Base-by-base conservation (phyloP, 2,329 filamentous ascomycete species). In the Xylariaceae sp. region DNA sequence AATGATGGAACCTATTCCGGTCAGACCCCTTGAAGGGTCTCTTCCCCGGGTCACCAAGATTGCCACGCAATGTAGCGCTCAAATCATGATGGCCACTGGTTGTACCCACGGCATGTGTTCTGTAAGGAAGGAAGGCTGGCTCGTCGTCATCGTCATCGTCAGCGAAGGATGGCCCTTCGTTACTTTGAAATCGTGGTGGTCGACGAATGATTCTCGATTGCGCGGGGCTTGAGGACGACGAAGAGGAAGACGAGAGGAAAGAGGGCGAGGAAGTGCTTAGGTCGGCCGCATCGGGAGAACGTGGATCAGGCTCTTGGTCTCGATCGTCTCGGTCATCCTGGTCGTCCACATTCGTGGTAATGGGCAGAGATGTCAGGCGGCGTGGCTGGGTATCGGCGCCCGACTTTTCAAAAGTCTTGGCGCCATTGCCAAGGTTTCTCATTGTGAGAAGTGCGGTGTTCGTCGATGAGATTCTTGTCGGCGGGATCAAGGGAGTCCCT, bases 121-220 rank as follows among this genome's bases (percentile, higher is more conserved):
- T 73, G 62, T 76, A 77, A 0, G 75, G 77, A 32, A 80, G 70
- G 62, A 84, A 84, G 0, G 80, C 80, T 0, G 80, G 79, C 60
- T 81, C 79, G 2, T 76, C 78, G 5, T 81, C 82, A 2, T 81
- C 79, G n/a, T 81, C 80, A 26, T 72, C 77, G 9, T 71, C 71
- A 32, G 73, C 74, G 4, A 64, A 64, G n/a, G 64, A 67, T 3
- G 64, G 62, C 9, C 65, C 67, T n/a, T 76, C 72, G 19, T 63
- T 65, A 60, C 55, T 56, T 47, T 76, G 72, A 54, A 77, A 81
- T 26, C 79, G 74, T 8, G 81, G 80, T 2, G 81, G 81, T 2
- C 81, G 77, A 27, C 79, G 78, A 63, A 84, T 83, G 59, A 84
- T 83, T 53, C 80, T 75, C 11, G 80, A 84, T 63, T 83, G 77